Evolutionary conservation across 768 basidiomycete species (phyloP), one percentile per base, ranked within the genome.

Genomic region (Rhodotorula toruloides): DNA sequence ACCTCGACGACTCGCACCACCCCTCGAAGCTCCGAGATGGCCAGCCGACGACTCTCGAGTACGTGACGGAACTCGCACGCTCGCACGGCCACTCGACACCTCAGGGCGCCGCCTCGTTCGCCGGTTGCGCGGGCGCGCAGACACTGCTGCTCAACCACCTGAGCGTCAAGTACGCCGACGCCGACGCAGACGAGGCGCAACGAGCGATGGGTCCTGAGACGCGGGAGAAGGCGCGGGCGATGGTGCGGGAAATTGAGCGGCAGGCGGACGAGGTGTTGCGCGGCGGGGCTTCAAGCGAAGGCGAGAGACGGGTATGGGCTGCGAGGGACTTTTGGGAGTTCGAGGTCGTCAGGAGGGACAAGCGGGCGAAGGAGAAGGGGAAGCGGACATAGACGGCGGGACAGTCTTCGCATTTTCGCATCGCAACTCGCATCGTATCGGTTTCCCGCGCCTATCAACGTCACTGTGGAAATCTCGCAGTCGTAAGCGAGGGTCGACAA

Each of bases 61-160:
- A 73, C 21, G 83, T 91, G 12, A 83, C 88, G 73, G 77, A 77
- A 63, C 86, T 83, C 65, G 82, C 84, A 1, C 77, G 84, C n/a
- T 79, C 80, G 34, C 81, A 85, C 53, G 90, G 90, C 0, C 91
- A 92, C 74, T 90, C 89, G 21, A 85, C 86, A 0, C 86, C 90
- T 7, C 80, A 79, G 40, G 74, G 72, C 27, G 91, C 89, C 3
- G 90, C 90, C 13, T 78, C 75, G 22, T 90, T 91, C 74, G 89
- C 90, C 10, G 84, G 81, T 62, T 74, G 70, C 4, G 80, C 87
- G 55, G 80, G 81, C 2, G 87, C 89, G 29, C 77, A 83, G 74
- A 78, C 80, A 50, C 78, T 91, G 12, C 82, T 87, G 29, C 75
- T 92, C 54, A 91, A 92, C 75, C 90, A 91, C 75, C 85, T 91